Conservation (phyloP, 2,329 filamentous ascomycete species). For the Trichoderma simmonsii region DNA sequence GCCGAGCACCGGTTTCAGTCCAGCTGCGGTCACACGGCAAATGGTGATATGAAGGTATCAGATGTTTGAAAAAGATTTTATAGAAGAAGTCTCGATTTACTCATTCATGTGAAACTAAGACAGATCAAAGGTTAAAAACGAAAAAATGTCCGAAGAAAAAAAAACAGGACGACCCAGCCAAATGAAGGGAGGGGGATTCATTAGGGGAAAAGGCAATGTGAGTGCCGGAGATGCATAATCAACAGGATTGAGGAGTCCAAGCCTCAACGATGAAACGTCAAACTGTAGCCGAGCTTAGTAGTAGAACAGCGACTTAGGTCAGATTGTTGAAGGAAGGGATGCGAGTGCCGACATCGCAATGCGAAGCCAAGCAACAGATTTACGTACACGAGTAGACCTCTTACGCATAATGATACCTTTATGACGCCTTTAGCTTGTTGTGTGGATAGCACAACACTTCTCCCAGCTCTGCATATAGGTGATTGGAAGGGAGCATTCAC, state of each 20-base stretch:
- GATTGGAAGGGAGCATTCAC: background rate
- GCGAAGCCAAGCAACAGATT: background rate
- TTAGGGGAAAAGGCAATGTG: background rate
- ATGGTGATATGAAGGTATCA: background rate
- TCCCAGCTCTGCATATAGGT: no score
- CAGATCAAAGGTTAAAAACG: background rate
- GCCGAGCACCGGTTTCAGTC: background rate
- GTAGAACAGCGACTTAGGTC: constrained; percentile 1
- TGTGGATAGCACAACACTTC: no score
- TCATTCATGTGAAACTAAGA: background rate
- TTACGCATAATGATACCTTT: background rate
- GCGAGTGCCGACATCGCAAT: background rate
- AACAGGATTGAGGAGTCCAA: background rate
- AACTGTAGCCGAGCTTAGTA: background rate
- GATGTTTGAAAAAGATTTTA: background rate
- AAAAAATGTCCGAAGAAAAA: background rate
- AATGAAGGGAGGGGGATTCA: background rate
- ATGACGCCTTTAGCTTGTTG: background rate
- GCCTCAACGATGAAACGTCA: background rate
- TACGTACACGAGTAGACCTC: background rate
- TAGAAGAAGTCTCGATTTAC: background rate
- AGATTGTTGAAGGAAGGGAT: background rate
- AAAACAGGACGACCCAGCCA: background rate
- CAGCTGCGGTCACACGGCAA: background rate
- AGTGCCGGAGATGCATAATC: background rate